Percentiles rank a stretch among this genome's conserved stretches.
These are phyloP conservation scores for Tilletia setariae DNA, from an alignment of 1,284 basidiomycete species.

Conservation along the genomic window DNA sequence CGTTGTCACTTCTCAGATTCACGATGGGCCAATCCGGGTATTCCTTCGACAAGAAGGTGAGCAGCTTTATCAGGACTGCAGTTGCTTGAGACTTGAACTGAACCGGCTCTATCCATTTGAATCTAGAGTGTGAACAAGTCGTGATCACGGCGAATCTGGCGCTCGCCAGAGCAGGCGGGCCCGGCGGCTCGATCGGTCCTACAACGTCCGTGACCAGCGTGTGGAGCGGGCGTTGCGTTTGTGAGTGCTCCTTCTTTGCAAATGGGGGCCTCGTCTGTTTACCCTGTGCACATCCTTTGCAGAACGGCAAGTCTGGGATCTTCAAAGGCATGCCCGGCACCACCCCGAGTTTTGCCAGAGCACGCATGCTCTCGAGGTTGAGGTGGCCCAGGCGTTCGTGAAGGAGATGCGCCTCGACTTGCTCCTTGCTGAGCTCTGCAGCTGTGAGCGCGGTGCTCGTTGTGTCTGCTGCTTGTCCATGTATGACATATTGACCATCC, in stretches of 20 bases:
- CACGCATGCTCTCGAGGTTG: neutral
- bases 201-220: neutral
- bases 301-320: neutral
- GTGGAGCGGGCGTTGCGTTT: neutral
- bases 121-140: neutral
- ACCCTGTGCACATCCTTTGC: neutral
- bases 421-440: neutral
- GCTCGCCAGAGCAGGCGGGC: neutral
- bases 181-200: neutral
- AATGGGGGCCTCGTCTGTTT: neutral
- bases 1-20: neutral
- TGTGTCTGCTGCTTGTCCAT: neutral
- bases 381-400: neutral
- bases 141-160: neutral
- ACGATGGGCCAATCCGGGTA: neutral
- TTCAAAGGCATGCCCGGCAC: neutral
- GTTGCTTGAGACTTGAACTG: conserved; percentile 1
- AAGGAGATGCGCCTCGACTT: neutral
- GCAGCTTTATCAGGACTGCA: no score
- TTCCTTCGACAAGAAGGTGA: no score
- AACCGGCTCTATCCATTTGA: neutral
- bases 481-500: neutral
- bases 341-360: neutral
- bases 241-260: neutral
- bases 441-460: no score